Conservation (phyloP, 139 green algal genomes). For the Coelastrella sp. region DNA sequence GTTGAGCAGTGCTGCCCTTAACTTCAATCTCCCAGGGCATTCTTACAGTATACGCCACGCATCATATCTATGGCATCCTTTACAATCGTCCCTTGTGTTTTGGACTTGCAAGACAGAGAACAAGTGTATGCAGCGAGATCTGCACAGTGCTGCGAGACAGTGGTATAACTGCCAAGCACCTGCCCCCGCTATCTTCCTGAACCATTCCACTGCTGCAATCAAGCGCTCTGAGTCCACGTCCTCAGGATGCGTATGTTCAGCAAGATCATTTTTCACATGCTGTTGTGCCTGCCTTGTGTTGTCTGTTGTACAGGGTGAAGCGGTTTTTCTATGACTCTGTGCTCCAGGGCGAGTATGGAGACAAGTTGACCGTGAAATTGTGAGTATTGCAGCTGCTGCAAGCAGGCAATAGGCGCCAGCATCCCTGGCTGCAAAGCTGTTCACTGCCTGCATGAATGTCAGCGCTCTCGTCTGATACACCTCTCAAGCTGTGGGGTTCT, state of each 20-base stretch:
- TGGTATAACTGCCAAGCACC: no score
- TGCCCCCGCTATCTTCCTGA: no score
- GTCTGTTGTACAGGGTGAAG: neutral
- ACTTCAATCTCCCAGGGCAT: neutral
- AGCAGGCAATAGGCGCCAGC: neutral
- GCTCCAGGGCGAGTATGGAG: conserved; percentile 9
- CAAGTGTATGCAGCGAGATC: neutral
- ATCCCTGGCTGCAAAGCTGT: neutral
- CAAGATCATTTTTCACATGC: no score
- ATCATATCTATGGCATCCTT: neutral
- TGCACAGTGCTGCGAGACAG: neutral
- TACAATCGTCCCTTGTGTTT: neutral
- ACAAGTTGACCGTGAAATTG: conserved; percentile 29
- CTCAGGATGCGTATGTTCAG: no score
- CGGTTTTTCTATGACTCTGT: conserved; percentile 31
- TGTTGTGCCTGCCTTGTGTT: neutral
- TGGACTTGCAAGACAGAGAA: neutral
- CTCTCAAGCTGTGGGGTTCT: no score
- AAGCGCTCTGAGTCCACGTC: no score
- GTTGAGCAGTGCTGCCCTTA: neutral
- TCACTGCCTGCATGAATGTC: neutral
- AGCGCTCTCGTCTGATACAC: no score
- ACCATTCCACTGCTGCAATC: no score
- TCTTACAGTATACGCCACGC: neutral
- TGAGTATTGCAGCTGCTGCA: neutral